Evolutionary conservation across 2,329 filamentous ascomycete species (phyloP).

Genomic region (Aspergillus thermomutatus): DNA sequence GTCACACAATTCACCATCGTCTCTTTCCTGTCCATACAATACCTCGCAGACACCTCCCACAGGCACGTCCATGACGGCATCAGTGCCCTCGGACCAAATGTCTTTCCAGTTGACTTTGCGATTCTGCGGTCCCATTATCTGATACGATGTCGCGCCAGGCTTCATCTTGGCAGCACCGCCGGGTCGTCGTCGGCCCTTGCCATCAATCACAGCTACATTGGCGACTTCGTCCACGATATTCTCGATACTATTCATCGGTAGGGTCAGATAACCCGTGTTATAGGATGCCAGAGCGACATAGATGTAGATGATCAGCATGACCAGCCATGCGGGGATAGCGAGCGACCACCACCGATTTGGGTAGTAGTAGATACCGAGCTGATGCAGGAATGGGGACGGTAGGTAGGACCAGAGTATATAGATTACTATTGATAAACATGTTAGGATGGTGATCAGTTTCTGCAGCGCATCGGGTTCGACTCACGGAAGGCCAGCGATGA

Average conservation of each 20-base stretch:
- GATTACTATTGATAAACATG: slow-evolving; percentile 41
- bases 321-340: slow-evolving; percentile 84
- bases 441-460: slow-evolving; percentile 3
- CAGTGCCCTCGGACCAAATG: slow-evolving; percentile 88
- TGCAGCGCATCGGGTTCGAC: slow-evolving; percentile 27
- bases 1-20: slow-evolving; percentile 27
- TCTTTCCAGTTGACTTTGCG: slow-evolving; percentile 66
- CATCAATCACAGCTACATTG: slow-evolving; percentile 78
- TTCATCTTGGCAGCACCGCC: slow-evolving; percentile 43
- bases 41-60: slow-evolving; percentile 94
- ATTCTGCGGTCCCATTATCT: slow-evolving; percentile 42
- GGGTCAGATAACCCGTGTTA: slow-evolving; percentile 83
- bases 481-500: slow-evolving; percentile 75
- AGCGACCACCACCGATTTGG: slow-evolving; percentile 97
- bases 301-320: slow-evolving; percentile 85
- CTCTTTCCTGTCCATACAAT: slow-evolving; percentile 67
- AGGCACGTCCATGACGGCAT: slow-evolving; percentile 96
- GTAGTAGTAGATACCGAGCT: slow-evolving; percentile 93
- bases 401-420: slow-evolving; percentile 84
- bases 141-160: slow-evolving; percentile 38
- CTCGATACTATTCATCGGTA: slow-evolving; percentile 75
- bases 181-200: slow-evolving; percentile 57
- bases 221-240: slow-evolving; percentile 89
- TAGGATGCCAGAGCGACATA: slow-evolving; percentile 89
- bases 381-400: slow-evolving; percentile 85